These are phyloP conservation scores for Aspergillus transmontanensis DNA, from an alignment of 2,329 filamentous ascomycete species.

Conservation along the genomic window DNA sequence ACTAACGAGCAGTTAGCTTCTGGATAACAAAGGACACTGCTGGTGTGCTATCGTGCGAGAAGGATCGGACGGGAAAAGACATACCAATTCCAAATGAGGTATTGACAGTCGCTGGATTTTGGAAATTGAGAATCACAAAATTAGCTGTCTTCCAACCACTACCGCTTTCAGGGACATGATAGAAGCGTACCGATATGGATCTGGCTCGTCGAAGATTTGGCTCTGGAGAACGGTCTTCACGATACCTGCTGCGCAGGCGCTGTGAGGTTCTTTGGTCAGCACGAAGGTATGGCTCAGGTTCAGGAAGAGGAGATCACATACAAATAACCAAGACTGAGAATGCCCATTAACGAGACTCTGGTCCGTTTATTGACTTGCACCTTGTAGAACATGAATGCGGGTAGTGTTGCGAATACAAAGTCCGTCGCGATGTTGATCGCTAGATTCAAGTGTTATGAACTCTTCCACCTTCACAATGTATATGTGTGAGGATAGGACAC, in stretches of 20 bases:
- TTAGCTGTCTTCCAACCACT: neutral
- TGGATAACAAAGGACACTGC: neutral
- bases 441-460: constrained; percentile 17
- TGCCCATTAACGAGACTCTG: constrained; percentile 43
- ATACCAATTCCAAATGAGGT: constrained; percentile 25
- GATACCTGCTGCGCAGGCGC: constrained; percentile 44
- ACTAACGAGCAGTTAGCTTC: constrained; percentile 24
- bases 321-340: constrained; percentile 50
- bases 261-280: constrained; percentile 11
- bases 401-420: constrained; percentile 46
- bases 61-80: neutral
- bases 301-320: constrained; percentile 19
- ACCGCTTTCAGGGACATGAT: neutral
- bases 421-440: constrained; percentile 50
- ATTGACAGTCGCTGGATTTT: neutral
- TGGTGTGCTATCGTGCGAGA: neutral
- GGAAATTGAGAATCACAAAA: neutral
- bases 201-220: constrained; percentile 30
- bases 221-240: constrained; percentile 37
- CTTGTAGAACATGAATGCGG: constrained; percentile 46
- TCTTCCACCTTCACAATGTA: neutral
- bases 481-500: constrained; percentile 14
- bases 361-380: constrained; percentile 28
- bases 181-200: constrained; percentile 37
- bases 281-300: neutral